Conservation (phyloP, 164 flowering plant species). For the Hamamelis virginiana region DNA sequence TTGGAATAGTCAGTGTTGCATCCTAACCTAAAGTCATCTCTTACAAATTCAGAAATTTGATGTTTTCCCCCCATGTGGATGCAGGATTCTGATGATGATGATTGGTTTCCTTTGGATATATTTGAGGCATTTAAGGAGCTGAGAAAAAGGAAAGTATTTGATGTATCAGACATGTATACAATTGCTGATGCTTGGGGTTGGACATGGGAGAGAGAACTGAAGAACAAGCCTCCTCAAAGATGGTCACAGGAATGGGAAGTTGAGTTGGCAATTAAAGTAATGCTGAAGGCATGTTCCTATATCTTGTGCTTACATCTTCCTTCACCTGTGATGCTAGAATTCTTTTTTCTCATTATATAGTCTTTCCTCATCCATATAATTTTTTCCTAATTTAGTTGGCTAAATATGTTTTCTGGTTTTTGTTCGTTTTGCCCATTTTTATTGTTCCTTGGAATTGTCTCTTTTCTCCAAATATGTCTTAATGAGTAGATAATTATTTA, state of each 20-base stretch:
- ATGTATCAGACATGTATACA: slow-evolving; percentile 89
- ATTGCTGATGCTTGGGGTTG: slow-evolving; percentile 98
- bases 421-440: too few relatives aligned
- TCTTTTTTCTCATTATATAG: neutral
- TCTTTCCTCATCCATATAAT: neutral
- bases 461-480: too few relatives aligned
- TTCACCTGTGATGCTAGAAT: neutral
- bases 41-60: neutral
- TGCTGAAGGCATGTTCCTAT: slow-evolving; percentile 65
- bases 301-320: slow-evolving; percentile 10
- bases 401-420: too few relatives aligned
- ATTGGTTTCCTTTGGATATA: slow-evolving; percentile 86
- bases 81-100: slow-evolving; percentile 81
- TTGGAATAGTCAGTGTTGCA: neutral
- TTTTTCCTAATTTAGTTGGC: too few relatives aligned
- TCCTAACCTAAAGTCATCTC: neutral
- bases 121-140: slow-evolving; percentile 81
- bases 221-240: slow-evolving; percentile 58
- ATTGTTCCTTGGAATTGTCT: too few relatives aligned
- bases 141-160: slow-evolving; percentile 76
- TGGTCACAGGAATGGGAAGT: slow-evolving; percentile 99
- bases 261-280: slow-evolving; percentile 80
- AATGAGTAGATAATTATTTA: too few relatives aligned
- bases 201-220: slow-evolving; percentile 93
- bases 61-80: too few relatives aligned